Evolutionary conservation across 2,329 filamentous ascomycete species (phyloP), one percentile per base, ranked within the genome.

Genomic region (Calonectria pteridis): DNA sequence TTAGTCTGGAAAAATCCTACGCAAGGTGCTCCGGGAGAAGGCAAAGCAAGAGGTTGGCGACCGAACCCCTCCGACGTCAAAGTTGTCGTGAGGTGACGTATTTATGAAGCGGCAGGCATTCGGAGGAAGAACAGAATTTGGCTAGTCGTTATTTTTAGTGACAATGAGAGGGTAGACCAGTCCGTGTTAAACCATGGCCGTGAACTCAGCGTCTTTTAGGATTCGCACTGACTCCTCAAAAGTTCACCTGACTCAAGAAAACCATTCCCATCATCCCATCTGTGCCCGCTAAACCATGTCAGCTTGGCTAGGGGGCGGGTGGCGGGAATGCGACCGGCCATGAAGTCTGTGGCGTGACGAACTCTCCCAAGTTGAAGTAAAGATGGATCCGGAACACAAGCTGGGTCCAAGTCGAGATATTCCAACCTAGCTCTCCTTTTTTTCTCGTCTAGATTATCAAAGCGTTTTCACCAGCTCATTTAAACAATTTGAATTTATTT

Each of bases 21-120:
- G 92, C 66, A 86, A 92, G 40, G 79, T 93, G 63, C 84, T 97
- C 77, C 88, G 94, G 43, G 94, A 96, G 81, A 89, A 90, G 81
- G 94, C 96, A 83, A 93, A 88, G 86, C 91, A 92, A 81, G 87
- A 87, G 76, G 89, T 66, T 53, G 69, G 50, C 11, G 69, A 58
- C 16, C 37, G 40, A 33, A 49, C 18, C 18, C 59, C 59, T 23
- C 26, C 6, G 2, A 18, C 28, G 10, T 49, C 59, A 64, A 64
- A 64, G 29, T 18, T 64, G 59, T 29, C 59, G 20, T 64, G 50
- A 53, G 2, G 43, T 46, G 35, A 62, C 33, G 55, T 28, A 40
- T 3, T 18, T 26, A 23, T 26, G n/a, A 40, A 23, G 55, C 23
- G 23, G 18, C 11, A 35, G 23, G 33, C 13, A 26, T 20, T 13